These are phyloP conservation scores for Candida lessepsii DNA, from an alignment of 805 yeast genomes.

Conservation along the genomic window DNA sequence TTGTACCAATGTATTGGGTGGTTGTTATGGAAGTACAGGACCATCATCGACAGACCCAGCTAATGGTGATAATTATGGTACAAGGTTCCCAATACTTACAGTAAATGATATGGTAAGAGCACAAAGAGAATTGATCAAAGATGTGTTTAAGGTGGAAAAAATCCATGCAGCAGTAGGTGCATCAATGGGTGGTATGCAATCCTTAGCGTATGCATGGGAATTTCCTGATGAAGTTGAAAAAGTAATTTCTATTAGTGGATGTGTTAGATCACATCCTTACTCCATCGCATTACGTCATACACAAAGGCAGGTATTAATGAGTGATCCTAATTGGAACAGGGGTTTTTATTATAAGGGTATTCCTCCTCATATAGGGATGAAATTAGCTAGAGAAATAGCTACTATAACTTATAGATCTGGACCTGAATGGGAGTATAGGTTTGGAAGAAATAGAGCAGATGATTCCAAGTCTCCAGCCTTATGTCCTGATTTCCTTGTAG, in stretches of 20 bases:
- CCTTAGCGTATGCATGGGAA: slow-evolving; percentile 81
- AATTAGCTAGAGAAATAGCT: slow-evolving; percentile 88
- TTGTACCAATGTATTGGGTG: slow-evolving; percentile 91
- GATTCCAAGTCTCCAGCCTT: slow-evolving; percentile 77
- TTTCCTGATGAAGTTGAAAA: slow-evolving; percentile 75
- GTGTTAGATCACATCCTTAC: slow-evolving; percentile 92
- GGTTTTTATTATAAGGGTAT: slow-evolving; percentile 78
- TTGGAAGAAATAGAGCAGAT: slow-evolving; percentile 85
- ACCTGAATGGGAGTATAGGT: slow-evolving; percentile 94
- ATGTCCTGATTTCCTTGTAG: slow-evolving; percentile 91
- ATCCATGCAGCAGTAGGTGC: slow-evolving; percentile 83
- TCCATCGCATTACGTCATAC: slow-evolving; percentile 92
- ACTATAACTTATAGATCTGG: slow-evolving; percentile 93
- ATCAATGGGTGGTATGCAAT: slow-evolving; percentile 99
- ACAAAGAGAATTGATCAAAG: slow-evolving; percentile 65
- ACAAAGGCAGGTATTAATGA: slow-evolving; percentile 90
- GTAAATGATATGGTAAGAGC: slow-evolving; percentile 91
- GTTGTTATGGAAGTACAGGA: slow-evolving; percentile 94
- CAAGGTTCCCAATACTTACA: slow-evolving; percentile 82
- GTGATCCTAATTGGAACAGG: slow-evolving; percentile 92
- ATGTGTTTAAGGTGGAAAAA: slow-evolving; percentile 60
- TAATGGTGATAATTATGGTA: slow-evolving; percentile 66
- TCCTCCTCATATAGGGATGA: slow-evolving; percentile 95
- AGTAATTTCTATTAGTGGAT: slow-evolving; percentile 81
- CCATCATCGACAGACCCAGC: slow-evolving; percentile 81